Evolutionary conservation across 2,329 filamentous ascomycete species (phyloP), one percentile per base, ranked within the genome.

Genomic region (Pyrenophora tritici-repentis): DNA sequence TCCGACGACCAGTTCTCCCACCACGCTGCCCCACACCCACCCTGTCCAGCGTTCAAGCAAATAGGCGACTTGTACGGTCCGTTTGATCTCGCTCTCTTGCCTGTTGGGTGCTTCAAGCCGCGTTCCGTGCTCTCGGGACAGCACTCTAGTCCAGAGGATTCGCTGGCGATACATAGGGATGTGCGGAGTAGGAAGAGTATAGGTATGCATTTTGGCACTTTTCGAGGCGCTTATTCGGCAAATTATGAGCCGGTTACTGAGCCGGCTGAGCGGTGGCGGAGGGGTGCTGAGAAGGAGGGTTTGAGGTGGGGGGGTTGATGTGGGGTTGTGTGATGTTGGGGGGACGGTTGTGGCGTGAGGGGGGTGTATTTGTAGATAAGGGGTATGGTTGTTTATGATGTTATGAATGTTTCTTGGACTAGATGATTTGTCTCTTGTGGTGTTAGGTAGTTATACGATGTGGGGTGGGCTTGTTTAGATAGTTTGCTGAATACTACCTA

Each of bases 201-300:
- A 20, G 79, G 77, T 0, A 81, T 81, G 79, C 79, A 82, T 50
- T 81, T 76, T 54, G 79, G 79, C 0, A 81, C 79, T 0, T 73
- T 81, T 0, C 58, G 78, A 45, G 78, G 78, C 13, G 73, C 71
- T 0, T 60, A 80, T 3, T 77, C 73, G 35, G 73, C 67, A 10
- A 71, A 75, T 6, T 81, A 76, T 47, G 79, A 82, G 53, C 78
- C 79, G 43, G 79, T 81, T 1, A 73, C 74, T 3, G 78, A 79
- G 56, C 79, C 79, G 32, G 72, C 76, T 6, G 62, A 68, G 50
- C 62, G 76, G 46, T 82, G 78, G 75, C 74, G 67, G 55, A 72
- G 74, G 41, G 74, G 67, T 8, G 77, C 75, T 6, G 74, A 79
- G 56, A 73, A 73, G 26, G 73, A 74, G 29, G 77, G 68, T 12